A percentile compares a stretch with the other conserved stretches of the same genome.
Conservation (phyloP, 2,329 filamentous ascomycete species). For the Trichoderma sp. region DNA sequence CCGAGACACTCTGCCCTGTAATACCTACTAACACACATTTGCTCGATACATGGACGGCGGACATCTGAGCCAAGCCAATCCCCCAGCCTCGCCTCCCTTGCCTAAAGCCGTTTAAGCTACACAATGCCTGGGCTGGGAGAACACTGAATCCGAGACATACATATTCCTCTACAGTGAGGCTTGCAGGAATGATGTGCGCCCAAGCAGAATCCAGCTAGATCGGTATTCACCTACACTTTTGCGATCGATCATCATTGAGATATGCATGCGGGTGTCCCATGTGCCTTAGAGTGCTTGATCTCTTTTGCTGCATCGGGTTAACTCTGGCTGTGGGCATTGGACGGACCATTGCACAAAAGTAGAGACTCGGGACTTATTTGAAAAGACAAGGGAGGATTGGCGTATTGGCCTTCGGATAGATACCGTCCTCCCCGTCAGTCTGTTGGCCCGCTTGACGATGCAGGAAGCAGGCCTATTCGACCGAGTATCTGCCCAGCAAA, state of each 20-base stretch:
- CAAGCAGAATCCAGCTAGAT: slow-evolving; percentile 14
- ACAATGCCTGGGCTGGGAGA: background rate
- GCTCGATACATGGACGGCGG: background rate
- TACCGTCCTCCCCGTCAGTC: slow-evolving; percentile 10
- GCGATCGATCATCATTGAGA: slow-evolving; percentile 16
- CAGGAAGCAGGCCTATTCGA: slow-evolving; percentile 7
- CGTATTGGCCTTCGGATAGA: slow-evolving; percentile 4
- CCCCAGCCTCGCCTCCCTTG: slow-evolving; percentile 8
- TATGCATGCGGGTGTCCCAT: slow-evolving; percentile 19
- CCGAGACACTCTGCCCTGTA: background rate
- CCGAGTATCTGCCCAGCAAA: slow-evolving; percentile 11
- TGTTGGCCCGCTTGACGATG: background rate
- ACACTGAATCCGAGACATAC: slow-evolving; percentile 8
- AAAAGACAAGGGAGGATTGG: slow-evolving; percentile 6
- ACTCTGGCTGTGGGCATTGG: slow-evolving; percentile 10
- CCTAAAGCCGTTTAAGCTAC: background rate
- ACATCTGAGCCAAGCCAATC: background rate
- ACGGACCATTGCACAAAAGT: slow-evolving; percentile 6
- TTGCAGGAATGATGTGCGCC: slow-evolving; percentile 13
- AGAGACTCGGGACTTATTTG: background rate
- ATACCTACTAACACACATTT: background rate
- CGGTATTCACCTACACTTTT: slow-evolving; percentile 9
- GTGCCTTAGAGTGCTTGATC: slow-evolving; percentile 14
- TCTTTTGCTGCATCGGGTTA: slow-evolving; percentile 8
- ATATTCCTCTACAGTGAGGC: background rate